Evolutionary conservation across 23 red algal genomes (phyloP).

Genomic region (Chondrus crispus): DNA sequence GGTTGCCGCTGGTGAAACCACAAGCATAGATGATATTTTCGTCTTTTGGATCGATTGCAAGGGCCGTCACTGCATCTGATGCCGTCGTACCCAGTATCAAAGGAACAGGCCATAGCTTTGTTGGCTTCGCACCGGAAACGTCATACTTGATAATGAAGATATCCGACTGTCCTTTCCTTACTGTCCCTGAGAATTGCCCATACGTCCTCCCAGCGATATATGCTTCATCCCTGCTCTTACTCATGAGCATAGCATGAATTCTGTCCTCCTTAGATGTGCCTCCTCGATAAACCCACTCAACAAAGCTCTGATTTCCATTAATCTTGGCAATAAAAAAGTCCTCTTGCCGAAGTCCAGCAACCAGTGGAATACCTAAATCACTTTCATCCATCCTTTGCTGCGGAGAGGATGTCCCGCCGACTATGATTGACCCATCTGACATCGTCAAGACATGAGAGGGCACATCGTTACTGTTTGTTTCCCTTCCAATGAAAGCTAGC

Average conservation of each 20-base stretch:
- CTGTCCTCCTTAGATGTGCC: slow-evolving; percentile 47
- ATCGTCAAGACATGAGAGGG: slow-evolving; percentile 1
- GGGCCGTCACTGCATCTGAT: slow-evolving; percentile 31
- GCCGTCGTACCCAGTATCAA: slow-evolving; percentile 28
- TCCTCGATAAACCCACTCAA: slow-evolving; percentile 36
- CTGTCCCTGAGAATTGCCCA: slow-evolving; percentile 27
- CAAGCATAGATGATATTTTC: slow-evolving; percentile 35
- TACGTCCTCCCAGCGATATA: slow-evolving; percentile 23
- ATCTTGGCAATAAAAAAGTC: slow-evolving; percentile 47
- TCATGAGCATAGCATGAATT: slow-evolving; percentile 31
- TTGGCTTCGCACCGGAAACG: not conserved
- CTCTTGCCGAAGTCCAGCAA: slow-evolving; percentile 3
- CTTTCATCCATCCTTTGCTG: slow-evolving; percentile 23
- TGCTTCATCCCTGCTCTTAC: slow-evolving; percentile 10
- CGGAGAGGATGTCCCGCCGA: slow-evolving; percentile 47
- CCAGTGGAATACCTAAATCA: slow-evolving; percentile 21
- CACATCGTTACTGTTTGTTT: slow-evolving; percentile 45
- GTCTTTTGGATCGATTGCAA: slow-evolving; percentile 20
- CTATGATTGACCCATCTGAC: not conserved
- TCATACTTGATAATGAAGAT: slow-evolving; percentile 53
- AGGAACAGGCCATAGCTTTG: slow-evolving; percentile 23
- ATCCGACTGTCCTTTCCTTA: slow-evolving; percentile 26
- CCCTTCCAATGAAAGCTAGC: slow-evolving; percentile 12
- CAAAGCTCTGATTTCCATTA: not conserved
- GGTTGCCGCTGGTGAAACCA: slow-evolving; percentile 31